Evolutionary conservation across 345 rosid genomes (phyloP).

Genomic region (Cardiospermum halicacabum): DNA sequence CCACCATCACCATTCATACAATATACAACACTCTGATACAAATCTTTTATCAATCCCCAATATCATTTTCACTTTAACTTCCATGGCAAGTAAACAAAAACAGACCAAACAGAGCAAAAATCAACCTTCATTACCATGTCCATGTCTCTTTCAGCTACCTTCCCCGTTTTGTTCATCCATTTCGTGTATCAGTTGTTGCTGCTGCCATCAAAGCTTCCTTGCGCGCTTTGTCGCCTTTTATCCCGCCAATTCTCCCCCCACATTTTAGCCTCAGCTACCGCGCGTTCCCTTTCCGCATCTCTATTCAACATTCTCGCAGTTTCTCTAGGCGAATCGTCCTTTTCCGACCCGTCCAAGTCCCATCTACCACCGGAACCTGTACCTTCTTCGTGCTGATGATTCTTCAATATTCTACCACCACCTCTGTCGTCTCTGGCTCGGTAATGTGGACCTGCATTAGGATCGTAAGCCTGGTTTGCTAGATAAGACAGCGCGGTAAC

Average conservation of each 20-base stretch:
- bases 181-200: conserved; percentile 20
- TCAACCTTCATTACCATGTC: too few species aligned
- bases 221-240: conserved; percentile 70
- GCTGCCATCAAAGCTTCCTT: conserved; percentile 49
- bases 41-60: conserved; percentile 9
- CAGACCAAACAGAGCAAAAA: neutral
- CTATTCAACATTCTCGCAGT: conserved; percentile 57
- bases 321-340: conserved; percentile 87
- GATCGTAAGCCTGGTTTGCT: conserved; percentile 80
- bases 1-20: conserved; percentile 23
- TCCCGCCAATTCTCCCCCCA: conserved; percentile 98
- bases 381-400: conserved; percentile 67
- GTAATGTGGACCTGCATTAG: conserved; percentile 28
- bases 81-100: conserved; percentile 4
- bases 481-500: conserved; percentile 92
- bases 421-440: conserved; percentile 57
- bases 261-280: conserved; percentile 96
- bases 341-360: conserved; percentile 78
- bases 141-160: conserved; percentile 11
- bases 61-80: conserved; percentile 16
- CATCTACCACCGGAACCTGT: conserved; percentile 69
- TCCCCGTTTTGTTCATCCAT: too few species aligned
- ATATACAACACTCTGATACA: conserved; percentile 29
- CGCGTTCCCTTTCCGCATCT: conserved; percentile 80
- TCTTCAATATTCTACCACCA: conserved; percentile 47